Evolutionary conservation across 2,329 filamentous ascomycete genomes (phyloP).

Genomic region (Microsporum canis): DNA sequence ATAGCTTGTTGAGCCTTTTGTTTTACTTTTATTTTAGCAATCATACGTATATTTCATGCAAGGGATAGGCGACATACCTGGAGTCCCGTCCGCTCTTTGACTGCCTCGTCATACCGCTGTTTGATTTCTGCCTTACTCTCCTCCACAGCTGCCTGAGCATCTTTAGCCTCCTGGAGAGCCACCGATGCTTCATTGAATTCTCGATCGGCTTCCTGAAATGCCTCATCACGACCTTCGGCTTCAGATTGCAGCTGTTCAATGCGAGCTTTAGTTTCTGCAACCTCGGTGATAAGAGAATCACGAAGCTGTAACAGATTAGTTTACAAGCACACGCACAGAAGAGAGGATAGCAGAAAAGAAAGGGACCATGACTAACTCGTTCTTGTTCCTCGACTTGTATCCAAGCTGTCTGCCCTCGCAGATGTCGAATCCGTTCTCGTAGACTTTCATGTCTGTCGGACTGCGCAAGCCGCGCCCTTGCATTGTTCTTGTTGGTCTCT

Average conservation of each 20-base stretch:
- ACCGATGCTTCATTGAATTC: constrained; percentile 32
- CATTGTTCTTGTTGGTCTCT: constrained; percentile 48
- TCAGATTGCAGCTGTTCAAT: constrained; percentile 39
- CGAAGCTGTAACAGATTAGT: constrained; percentile 20
- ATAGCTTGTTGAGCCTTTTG: constrained; percentile 54
- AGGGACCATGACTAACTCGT: constrained; percentile 23
- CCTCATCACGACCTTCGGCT: constrained; percentile 35
- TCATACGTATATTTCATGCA: not conserved
- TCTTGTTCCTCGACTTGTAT: constrained; percentile 72
- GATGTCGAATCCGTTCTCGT: constrained; percentile 47
- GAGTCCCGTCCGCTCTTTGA: constrained; percentile 43
- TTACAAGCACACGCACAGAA: not conserved
- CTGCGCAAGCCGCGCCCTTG: constrained; percentile 52
- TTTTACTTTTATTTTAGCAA: constrained; percentile 16
- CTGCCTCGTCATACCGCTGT: constrained; percentile 43
- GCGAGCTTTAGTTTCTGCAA: constrained; percentile 32
- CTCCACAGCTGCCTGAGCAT: constrained; percentile 33
- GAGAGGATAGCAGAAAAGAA: not conserved
- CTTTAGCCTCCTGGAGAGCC: constrained; percentile 35
- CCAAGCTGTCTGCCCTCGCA: constrained; percentile 68
- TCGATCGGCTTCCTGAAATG: constrained; percentile 35
- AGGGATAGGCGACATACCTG: constrained; percentile 28
- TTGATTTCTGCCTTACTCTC: constrained; percentile 41
- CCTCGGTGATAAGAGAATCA: constrained; percentile 26
- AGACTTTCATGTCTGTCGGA: constrained; percentile 57